phyloP scores from a whole-genome alignment of 2,329 filamentous ascomycete species.

The Neofusicoccum parvum region DNA sequence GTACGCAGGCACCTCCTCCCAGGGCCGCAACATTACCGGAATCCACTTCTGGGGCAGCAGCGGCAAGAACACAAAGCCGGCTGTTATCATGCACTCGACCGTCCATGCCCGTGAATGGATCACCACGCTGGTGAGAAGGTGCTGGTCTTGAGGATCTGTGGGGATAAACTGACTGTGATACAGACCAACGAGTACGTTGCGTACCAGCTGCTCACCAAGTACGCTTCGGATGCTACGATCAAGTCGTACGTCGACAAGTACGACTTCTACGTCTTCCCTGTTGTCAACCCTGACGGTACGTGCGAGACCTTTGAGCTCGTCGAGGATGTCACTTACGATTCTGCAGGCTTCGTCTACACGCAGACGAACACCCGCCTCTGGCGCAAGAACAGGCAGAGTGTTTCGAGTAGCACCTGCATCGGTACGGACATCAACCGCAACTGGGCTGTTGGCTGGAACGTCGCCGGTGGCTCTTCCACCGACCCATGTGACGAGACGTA shows the following conservation, averaged over 20 bases:
- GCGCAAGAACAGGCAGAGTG: conserved; percentile 42
- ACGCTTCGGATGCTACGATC: conserved; percentile 33
- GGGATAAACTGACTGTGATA: background rate
- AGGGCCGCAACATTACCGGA: conserved; percentile 37
- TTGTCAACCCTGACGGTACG: conserved; percentile 45
- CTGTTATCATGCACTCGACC: conserved; percentile 41
- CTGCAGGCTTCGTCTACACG: conserved; percentile 39
- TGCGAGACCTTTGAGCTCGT: conserved; percentile 55
- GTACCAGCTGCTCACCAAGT: conserved; percentile 40
- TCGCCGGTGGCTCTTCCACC: conserved; percentile 36
- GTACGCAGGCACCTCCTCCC: conserved; percentile 35
- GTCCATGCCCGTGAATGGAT: conserved; percentile 44
- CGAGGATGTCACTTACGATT: background rate
- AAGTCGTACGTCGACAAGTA: conserved; percentile 58
- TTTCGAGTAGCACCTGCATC: conserved; percentile 33
- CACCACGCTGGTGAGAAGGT: conserved; percentile 31
- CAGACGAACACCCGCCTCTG: conserved; percentile 42
- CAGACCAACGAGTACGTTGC: conserved; percentile 35
- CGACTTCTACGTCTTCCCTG: conserved; percentile 62
- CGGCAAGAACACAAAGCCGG: conserved; percentile 40
- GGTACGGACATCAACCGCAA: conserved; percentile 45
- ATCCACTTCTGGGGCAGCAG: conserved; percentile 43
- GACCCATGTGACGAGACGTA: conserved; percentile 39
- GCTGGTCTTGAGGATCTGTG: conserved; percentile 21
- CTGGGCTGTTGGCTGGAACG: conserved; percentile 40